phyloP scores from a whole-genome alignment of 2,329 filamentous ascomycete species.

The Fusarium sp. region DNA sequence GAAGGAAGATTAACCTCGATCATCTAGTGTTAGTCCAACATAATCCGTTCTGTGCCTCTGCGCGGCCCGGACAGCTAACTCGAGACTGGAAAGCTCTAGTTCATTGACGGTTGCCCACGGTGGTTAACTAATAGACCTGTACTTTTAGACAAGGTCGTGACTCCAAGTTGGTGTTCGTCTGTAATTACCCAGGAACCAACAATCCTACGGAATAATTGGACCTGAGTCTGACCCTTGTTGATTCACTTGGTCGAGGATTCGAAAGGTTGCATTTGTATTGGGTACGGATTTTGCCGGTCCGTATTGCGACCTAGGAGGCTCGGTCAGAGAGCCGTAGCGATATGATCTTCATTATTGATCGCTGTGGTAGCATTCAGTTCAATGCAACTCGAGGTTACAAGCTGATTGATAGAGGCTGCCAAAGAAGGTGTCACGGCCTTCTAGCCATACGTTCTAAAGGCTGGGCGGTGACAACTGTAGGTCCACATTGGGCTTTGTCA shows the following conservation, averaged over 20 bases:
- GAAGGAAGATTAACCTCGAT: constrained; percentile 33
- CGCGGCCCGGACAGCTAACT: constrained; percentile 10
- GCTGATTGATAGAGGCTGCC: not conserved
- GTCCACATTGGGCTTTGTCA: not conserved
- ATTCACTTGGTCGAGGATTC: not conserved
- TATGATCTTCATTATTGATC: constrained; percentile 27
- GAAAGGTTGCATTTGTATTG: not conserved
- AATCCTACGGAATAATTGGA: constrained; percentile 1
- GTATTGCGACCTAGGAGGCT: constrained; percentile 1
- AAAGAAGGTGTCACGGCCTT: constrained; percentile 6
- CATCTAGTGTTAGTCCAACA: not conserved
- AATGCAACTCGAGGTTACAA: constrained; percentile 1
- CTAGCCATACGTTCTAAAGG: constrained; percentile 1
- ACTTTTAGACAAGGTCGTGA: not conserved
- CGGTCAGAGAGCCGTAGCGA: constrained; percentile 3
- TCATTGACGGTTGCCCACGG: not conserved
- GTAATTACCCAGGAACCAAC: not conserved
- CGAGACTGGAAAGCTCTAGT: constrained; percentile 1
- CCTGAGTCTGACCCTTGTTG: not conserved
- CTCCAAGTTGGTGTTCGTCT: not conserved
- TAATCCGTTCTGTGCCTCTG: constrained; percentile 1
- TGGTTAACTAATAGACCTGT: not conserved
- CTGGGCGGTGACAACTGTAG: not conserved
- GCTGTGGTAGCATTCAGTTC: constrained; percentile 14
- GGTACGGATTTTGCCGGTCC: constrained; percentile 6